Percentiles rank a stretch among this genome's conserved stretches.
Evolutionary conservation across 1,284 basidiomycete species (phyloP).

Genomic region (Leccinum insolens): DNA sequence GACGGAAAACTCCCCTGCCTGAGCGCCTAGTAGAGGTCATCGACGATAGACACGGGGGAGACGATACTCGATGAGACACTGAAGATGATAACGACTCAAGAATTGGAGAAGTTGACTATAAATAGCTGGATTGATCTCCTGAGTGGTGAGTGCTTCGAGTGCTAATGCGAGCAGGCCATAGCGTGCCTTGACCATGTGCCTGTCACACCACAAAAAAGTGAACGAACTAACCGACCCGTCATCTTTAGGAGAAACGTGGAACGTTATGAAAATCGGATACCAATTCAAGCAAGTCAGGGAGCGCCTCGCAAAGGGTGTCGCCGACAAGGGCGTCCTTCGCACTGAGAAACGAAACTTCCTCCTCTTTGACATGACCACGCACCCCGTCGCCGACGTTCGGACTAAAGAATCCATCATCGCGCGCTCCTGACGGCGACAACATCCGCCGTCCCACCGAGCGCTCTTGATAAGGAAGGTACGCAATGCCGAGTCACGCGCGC

Average conservation of each 20-base stretch:
- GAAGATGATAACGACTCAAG: conserved; percentile 86
- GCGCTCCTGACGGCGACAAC: conserved; percentile 71
- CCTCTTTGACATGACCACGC: conserved; percentile 98
- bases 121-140: conserved; percentile 94
- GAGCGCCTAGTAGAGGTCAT: conserved; percentile 91
- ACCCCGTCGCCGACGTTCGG: conserved; percentile 90
- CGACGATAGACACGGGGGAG: conserved; percentile 90
- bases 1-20: conserved; percentile 74
- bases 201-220: not conserved
- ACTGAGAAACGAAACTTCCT: conserved; percentile 98
- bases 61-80: conserved; percentile 95
- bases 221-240: conserved; percentile 2
- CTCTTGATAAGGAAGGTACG: conserved; percentile 76
- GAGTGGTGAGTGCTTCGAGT: conserved; percentile 59
- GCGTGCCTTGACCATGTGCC: not conserved
- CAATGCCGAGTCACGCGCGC: conserved; percentile 63
- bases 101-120: conserved; percentile 79
- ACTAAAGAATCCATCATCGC: conserved; percentile 85
- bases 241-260: conserved; percentile 92
- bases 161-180: not conserved
- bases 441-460: conserved; percentile 61
- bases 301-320: conserved; percentile 94
- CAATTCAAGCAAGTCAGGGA: conserved; percentile 97
- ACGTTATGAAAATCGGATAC: conserved; percentile 97
- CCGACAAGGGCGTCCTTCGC: conserved; percentile 96